Conservation (phyloP, 1,284 basidiomycete genomes). For the Apiotrichum porosum region DNA sequence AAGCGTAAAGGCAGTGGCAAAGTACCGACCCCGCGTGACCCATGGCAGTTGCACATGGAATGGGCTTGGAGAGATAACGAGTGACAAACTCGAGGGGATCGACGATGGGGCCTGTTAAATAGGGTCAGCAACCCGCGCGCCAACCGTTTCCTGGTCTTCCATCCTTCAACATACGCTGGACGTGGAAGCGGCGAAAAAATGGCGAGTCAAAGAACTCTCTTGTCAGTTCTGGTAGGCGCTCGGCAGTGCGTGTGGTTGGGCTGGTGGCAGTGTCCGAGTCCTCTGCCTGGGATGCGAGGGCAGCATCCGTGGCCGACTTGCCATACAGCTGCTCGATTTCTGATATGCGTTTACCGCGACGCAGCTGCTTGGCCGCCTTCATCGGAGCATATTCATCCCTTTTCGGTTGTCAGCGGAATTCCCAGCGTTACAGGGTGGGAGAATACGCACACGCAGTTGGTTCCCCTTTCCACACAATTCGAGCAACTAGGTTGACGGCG, state of each 20-base stretch:
- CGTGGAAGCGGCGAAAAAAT: conserved; percentile 73
- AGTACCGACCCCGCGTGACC: conserved; percentile 49
- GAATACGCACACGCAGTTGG: conserved; percentile 72
- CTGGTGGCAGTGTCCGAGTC: conserved; percentile 14
- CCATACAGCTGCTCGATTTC: conserved; percentile 59
- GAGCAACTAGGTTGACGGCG: conserved; percentile 57
- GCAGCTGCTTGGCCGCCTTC: conserved; percentile 75
- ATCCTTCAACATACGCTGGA: conserved; percentile 62
- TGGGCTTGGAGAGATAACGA: conserved; percentile 51
- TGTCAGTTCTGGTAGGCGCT: conserved; percentile 56
- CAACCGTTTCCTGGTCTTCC: not conserved
- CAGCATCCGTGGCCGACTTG: conserved; percentile 32
- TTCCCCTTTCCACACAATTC: conserved; percentile 75
- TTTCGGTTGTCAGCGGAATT: not conserved
- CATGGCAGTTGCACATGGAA: conserved; percentile 58
- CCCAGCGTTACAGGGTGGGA: not conserved
- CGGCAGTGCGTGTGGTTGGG: conserved; percentile 13
- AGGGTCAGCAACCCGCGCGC: conserved; percentile 1
- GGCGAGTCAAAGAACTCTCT: conserved; percentile 72
- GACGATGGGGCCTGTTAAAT: conserved; percentile 47
- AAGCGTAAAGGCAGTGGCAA: conserved; percentile 62
- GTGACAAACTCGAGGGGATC: conserved; percentile 65
- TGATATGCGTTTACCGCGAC: conserved; percentile 74
- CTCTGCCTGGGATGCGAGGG: conserved; percentile 25
- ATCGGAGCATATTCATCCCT: conserved; percentile 81